Conservation (phyloP, 257 asterid genomes). For the Dorcoceras hygrometricum region DNA sequence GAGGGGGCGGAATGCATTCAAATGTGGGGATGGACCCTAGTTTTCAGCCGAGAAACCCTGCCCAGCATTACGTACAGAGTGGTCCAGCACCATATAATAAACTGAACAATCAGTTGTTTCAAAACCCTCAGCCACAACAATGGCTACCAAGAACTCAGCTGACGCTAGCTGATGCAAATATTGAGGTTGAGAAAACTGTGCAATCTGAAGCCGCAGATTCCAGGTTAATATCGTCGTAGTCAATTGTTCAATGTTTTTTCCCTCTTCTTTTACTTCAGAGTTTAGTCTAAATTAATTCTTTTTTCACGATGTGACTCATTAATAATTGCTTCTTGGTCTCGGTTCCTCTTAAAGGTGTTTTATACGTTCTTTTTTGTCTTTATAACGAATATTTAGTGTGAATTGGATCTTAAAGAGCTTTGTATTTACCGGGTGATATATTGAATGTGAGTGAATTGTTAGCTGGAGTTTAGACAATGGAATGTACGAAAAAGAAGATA, state of each 20-base stretch:
- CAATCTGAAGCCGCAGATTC: constrained; percentile 82
- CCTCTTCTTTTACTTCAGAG: neutral
- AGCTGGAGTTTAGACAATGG: constrained; percentile 7
- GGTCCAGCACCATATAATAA: constrained; percentile 39
- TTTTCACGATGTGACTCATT: neutral
- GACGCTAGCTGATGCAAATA: constrained; percentile 42
- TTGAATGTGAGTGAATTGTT: neutral
- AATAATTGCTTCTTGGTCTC: neutral
- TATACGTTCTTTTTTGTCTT: neutral
- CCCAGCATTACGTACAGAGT: constrained; percentile 71
- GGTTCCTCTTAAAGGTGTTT: neutral
- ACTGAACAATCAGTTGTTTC: constrained; percentile 52
- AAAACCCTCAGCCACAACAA: constrained; percentile 72
- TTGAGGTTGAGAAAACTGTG: constrained; percentile 81
- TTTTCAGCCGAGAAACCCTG: constrained; percentile 58
- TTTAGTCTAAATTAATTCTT: too few species aligned
- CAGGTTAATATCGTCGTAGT: constrained; percentile 37
- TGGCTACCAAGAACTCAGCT: constrained; percentile 73
- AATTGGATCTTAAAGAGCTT: neutral
- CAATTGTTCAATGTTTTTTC: too few species aligned
- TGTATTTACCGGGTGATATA: neutral
- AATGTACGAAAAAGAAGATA: neutral
- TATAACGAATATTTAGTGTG: neutral
- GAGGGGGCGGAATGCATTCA: constrained; percentile 52
- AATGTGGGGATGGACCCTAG: constrained; percentile 49